Base-by-base conservation (phyloP, 306 rosid genomes). In the Casuarina cunninghamiana region DNA sequence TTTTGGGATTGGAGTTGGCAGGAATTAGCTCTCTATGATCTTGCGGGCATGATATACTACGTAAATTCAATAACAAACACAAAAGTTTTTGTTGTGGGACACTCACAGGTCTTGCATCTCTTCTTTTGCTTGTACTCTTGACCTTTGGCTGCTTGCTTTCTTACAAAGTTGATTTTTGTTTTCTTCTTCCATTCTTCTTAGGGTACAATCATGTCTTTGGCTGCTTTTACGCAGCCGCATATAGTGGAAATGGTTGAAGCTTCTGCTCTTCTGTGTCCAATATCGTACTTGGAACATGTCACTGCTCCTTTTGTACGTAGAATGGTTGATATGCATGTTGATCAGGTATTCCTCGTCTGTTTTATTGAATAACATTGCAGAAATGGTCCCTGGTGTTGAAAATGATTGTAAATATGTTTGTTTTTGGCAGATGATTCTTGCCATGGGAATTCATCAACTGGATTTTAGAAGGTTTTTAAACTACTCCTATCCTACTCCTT, bases 1-100 rank as follows among this genome's bases (percentile, higher is more conserved):
- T 95, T 90, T 85, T 95, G 97, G 97, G 91, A 91, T 80, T 95
- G 98, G 97, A 95, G 97, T 89, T 92, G 93, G 97, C 89, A 92
- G 82, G 98, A 95, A 51, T 85, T 95, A 77, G 97, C 93, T 63
- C 80, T 86, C 39, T 86, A 81, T 81, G 98, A 95, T 83, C 83
- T 92, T 76, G 87, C 90, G 58, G 92, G 82, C 82, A 89, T 92
- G 93, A 81, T 95, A 77, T 53, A 79, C 85, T 86, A 86, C 84
- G 78, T 95, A 69, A 77, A 85, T 79, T 79, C 82, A 13, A 77
- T 75, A 62, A 87, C 91, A 46, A 84, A 84, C 77, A 73, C 88
- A 73, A 95, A 91, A 88, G 79, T 91, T 46, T 92, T 78, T 79
- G 79, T 91, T 50, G 97, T 92, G 68, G 98, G 98, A 61, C 98